Evolutionary conservation across 2,329 filamentous ascomycete genomes (phyloP), one percentile per base, ranked within the genome.

Genomic region (Colletotrichum tamarilloi): DNA sequence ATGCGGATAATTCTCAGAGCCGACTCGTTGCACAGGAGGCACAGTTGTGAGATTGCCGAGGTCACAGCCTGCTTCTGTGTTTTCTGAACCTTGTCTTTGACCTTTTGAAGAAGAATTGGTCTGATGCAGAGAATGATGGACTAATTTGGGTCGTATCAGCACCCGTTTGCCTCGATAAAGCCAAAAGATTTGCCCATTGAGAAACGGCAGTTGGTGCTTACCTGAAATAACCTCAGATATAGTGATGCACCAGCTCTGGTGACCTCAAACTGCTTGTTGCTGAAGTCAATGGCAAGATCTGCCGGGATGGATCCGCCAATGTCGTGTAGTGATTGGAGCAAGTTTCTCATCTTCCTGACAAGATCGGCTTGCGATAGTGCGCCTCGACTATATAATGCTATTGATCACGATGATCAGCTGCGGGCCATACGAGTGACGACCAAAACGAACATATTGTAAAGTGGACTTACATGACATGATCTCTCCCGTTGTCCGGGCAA

Each of bases 121-220:
- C 79, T 55, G 30, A 78, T 78, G 26, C 78, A 80, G 5, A 80
- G 73, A 9, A 80, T 79, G 35, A 80, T 80, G 1, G 79, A 78
- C 77, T 79, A 8, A 19, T 38, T 55, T n/a, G n/a, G 7, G 30
- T 55, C 4, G 26, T 24, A 9, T 67, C 7, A 59, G 64, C 19
- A 26, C n/a, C 2, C 3, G 3, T 49, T 5, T 8, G 7, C 8
- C 5, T 14, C 22, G 7, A 56, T 2, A 42, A 30, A 12, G 24
- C 7, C 14, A 7, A 11, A 19, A 6, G 5, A n/a, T 2, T 22
- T 12, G n/a, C 55, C 7, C 3, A 5, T 26, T 14, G 7, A 24
- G 52, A 24, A 11, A 19, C 3, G 12, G 58, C 16, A 4, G 14
- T 12, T 3, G 16, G 16, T 4, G 22, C 75, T 5, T 72, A 76